These are phyloP conservation scores for Saccharomycopsis hybrid DNA, from an alignment of 1,139 yeast genomes.

Conservation along the genomic window DNA sequence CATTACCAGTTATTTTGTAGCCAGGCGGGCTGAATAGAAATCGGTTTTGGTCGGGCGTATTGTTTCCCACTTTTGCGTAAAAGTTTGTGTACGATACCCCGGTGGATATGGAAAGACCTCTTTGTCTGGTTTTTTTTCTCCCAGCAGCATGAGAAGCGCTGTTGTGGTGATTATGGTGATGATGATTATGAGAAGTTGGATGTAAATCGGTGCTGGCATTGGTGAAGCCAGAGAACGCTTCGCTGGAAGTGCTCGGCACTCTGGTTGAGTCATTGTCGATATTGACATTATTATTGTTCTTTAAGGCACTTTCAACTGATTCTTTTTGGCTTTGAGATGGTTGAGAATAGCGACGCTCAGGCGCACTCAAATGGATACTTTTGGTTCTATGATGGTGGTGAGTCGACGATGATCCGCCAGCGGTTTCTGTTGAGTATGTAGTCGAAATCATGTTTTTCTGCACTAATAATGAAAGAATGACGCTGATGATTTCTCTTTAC, in stretches of 20 bases:
- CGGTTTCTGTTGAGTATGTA: background rate
- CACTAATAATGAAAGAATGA: too few species aligned
- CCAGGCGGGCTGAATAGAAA: background rate
- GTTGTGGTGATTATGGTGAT: background rate
- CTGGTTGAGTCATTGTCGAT: background rate
- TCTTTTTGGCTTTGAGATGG: background rate
- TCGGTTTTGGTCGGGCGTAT: background rate
- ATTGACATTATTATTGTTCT: background rate
- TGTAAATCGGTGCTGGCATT: background rate
- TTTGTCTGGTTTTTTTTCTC: conserved; percentile 8
- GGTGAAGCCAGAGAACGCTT: background rate
- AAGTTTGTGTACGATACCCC: conserved; percentile 21
- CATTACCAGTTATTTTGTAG: background rate
- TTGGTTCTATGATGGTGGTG: background rate
- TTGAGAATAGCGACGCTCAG: too few species aligned
- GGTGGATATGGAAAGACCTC: conserved; percentile 18
- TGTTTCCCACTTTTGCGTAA: conserved; percentile 11
- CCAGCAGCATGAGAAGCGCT: background rate
- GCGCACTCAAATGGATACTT: background rate
- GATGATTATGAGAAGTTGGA: background rate
- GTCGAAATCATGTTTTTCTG: background rate
- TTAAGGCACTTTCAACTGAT: background rate
- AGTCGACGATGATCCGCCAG: background rate
- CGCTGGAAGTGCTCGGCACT: background rate
- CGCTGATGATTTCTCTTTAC: too few species aligned